Evolutionary conservation across 345 rosid genomes (phyloP).

Genomic region (Cardiospermum halicacabum): DNA sequence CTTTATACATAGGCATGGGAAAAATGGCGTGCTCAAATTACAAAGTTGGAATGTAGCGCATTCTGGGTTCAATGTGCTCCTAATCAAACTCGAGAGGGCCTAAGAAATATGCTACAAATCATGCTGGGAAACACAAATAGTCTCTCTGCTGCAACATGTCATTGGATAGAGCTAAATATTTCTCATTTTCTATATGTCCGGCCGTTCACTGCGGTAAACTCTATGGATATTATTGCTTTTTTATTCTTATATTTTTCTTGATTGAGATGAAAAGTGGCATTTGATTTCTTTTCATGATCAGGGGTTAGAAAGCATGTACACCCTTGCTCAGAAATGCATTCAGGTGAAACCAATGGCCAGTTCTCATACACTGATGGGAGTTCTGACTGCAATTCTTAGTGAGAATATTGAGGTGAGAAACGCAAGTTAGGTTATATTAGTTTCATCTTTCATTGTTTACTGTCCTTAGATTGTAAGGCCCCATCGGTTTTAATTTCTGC

Average conservation of each 20-base stretch:
- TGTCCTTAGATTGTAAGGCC: neutral
- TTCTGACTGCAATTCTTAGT: constrained; percentile 76
- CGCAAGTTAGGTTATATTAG: constrained; percentile 6
- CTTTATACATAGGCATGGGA: constrained; percentile 69
- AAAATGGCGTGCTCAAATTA: constrained; percentile 85
- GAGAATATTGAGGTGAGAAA: constrained; percentile 78
- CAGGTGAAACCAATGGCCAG: constrained; percentile 58
- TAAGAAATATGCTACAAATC: constrained; percentile 80
- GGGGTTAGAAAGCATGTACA: constrained; percentile 93
- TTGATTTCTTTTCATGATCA: constrained; percentile 25
- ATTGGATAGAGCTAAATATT: constrained; percentile 80
- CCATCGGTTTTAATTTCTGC: constrained; percentile 22
- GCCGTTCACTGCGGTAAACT: constrained; percentile 75
- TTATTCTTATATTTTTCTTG: neutral
- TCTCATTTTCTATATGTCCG: constrained; percentile 76
- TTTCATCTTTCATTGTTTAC: neutral
- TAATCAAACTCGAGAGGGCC: constrained; percentile 73
- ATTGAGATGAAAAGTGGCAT: constrained; percentile 8
- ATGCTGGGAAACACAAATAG: constrained; percentile 68
- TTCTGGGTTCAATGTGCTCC: constrained; percentile 90
- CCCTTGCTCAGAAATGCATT: constrained; percentile 77
- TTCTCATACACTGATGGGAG: constrained; percentile 65
- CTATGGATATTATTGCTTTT: constrained; percentile 1
- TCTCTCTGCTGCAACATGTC: constrained; percentile 55
- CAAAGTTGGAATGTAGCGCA: constrained; percentile 77